phyloP scores from a whole-genome alignment of 768 basidiomycete species.

The Mycena venus region DNA sequence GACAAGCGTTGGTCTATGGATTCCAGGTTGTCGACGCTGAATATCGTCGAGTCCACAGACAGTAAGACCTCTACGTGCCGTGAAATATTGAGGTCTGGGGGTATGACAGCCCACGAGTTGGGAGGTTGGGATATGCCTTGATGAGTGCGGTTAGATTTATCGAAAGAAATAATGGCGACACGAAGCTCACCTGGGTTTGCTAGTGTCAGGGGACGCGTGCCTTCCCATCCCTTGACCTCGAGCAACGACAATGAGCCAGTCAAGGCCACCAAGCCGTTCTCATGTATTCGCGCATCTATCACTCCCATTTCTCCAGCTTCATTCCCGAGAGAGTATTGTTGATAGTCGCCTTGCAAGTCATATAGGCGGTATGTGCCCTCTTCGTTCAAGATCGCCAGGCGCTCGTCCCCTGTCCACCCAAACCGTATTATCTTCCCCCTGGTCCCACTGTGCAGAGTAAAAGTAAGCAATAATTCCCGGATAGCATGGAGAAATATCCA shows the following conservation, averaged over 20 bases:
- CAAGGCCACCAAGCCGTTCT: slow-evolving; percentile 88
- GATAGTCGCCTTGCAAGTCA: slow-evolving; percentile 87
- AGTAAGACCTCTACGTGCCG: slow-evolving; percentile 92
- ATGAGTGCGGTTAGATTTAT: slow-evolving; percentile 7
- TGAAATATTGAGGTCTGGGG: slow-evolving; percentile 90
- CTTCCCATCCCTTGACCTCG: slow-evolving; percentile 93
- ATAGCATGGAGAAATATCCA: slow-evolving; percentile 59
- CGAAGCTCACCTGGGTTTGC: slow-evolving; percentile 76
- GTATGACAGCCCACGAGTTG: slow-evolving; percentile 88
- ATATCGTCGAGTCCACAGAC: slow-evolving; percentile 83
- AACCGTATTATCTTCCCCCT: slow-evolving; percentile 84
- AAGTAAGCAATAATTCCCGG: slow-evolving; percentile 21
- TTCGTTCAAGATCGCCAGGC: slow-evolving; percentile 88
- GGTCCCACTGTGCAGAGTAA: slow-evolving; percentile 86
- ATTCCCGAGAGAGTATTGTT: slow-evolving; percentile 85
- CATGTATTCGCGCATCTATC: slow-evolving; percentile 88
- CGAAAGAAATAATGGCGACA: background rate
- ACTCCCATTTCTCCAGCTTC: slow-evolving; percentile 89
- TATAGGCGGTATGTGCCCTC: slow-evolving; percentile 94
- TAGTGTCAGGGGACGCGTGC: slow-evolving; percentile 77
- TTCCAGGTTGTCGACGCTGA: slow-evolving; percentile 91
- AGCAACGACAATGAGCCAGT: slow-evolving; percentile 81
- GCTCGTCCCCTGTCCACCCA: slow-evolving; percentile 88
- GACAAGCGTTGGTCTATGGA: slow-evolving; percentile 88
- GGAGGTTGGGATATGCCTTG: slow-evolving; percentile 85